Evolutionary conservation across 2,329 filamentous ascomycete species (phyloP).

Genomic region (Pseudogymnoascus sp.): DNA sequence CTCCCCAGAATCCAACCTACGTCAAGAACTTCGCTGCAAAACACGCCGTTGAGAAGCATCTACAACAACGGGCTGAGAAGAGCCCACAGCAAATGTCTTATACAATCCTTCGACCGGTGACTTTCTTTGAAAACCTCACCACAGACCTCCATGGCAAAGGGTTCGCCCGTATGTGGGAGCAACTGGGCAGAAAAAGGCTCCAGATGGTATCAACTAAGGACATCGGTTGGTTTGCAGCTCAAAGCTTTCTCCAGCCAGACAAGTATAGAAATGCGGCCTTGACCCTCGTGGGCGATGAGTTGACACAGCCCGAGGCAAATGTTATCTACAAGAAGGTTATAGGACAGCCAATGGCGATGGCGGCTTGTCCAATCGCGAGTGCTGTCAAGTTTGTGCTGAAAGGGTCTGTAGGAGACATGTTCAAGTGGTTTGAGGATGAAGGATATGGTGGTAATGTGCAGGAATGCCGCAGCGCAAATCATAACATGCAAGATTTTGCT

Average conservation of each 20-base stretch:
- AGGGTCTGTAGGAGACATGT: conserved; percentile 17
- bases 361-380: conserved; percentile 18
- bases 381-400: conserved; percentile 15
- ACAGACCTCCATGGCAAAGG: conserved; percentile 6
- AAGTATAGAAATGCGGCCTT: conserved; percentile 32
- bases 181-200: conserved; percentile 24
- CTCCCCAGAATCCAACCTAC: conserved; percentile 42
- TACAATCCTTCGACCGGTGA: conserved; percentile 47
- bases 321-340: conserved; percentile 21
- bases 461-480: conserved; percentile 33
- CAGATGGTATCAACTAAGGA: conserved; percentile 36
- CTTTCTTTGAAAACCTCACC: conserved; percentile 43
- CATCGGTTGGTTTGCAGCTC: conserved; percentile 37
- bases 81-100: conserved; percentile 37
- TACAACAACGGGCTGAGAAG: conserved; percentile 37
- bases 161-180: conserved; percentile 4
- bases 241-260: conserved; percentile 33
- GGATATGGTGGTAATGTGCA: conserved; percentile 25
- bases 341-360: conserved; percentile 20
- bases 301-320: conserved; percentile 28
- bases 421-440: conserved; percentile 18
- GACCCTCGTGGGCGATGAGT: conserved; percentile 37
- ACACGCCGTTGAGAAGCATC: conserved; percentile 52
- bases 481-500: conserved; percentile 35
- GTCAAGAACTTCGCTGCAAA: conserved; percentile 56